Conservation (phyloP, 371 early-diverging fungal genomes). For the Apophysomyces variabilis region DNA sequence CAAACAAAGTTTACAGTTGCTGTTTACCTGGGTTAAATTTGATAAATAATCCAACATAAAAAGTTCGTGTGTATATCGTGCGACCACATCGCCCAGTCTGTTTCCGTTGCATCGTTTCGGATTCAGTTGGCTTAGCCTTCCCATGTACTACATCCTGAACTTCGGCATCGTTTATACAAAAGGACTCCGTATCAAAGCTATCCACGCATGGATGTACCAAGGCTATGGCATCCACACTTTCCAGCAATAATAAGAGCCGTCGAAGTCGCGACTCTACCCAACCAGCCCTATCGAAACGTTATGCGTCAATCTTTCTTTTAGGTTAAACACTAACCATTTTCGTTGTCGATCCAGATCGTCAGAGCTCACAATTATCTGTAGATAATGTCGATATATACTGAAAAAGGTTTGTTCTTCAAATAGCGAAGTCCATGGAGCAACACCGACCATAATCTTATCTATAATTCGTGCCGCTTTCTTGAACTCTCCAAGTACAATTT, state of each 20-base stretch:
- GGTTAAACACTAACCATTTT: constrained; percentile 53
- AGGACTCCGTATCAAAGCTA: constrained; percentile 73
- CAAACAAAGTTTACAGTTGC: neutral
- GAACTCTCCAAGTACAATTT: constrained; percentile 89
- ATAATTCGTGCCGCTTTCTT: constrained; percentile 71
- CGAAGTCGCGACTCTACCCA: constrained; percentile 95
- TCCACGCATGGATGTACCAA: constrained; percentile 94
- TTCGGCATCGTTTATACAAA: constrained; percentile 71
- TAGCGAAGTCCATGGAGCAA: constrained; percentile 64
- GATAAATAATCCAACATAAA: constrained; percentile 1
- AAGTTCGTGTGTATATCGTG: neutral
- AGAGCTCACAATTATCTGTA: constrained; percentile 88
- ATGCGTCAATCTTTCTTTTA: no score
- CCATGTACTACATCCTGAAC: constrained; percentile 69
- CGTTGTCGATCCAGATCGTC: constrained; percentile 73
- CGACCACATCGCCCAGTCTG: neutral
- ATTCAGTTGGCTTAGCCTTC: constrained; percentile 4
- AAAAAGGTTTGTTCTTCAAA: constrained; percentile 95
- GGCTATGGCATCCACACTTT: constrained; percentile 77
- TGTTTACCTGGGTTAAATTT: neutral
- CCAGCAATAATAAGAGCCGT: constrained; percentile 88
- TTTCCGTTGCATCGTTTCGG: neutral
- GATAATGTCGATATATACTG: constrained; percentile 86
- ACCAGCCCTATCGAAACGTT: constrained; percentile 49
- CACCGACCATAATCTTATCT: constrained; percentile 74